Percentiles rank a stretch among this genome's conserved stretches.
These are phyloP conservation scores for Aspergillus bombycis DNA, from an alignment of 2,329 filamentous ascomycete genomes.

Conservation along the genomic window DNA sequence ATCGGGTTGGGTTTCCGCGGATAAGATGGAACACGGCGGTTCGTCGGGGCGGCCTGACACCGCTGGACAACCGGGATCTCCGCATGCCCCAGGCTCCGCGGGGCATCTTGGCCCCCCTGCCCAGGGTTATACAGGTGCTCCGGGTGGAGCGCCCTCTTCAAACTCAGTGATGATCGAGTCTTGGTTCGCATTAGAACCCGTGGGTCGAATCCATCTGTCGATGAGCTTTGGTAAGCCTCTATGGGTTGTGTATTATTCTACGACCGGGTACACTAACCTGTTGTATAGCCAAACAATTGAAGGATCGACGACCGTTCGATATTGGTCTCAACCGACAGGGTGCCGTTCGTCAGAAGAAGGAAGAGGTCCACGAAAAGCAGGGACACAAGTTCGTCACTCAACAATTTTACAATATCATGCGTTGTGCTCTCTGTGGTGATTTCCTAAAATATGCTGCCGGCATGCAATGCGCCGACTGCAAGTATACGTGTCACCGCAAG, in stretches of 20 bases:
- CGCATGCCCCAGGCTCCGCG: slow-evolving; percentile 30
- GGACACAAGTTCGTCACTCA: slow-evolving; percentile 98
- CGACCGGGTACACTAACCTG: slow-evolving; percentile 22
- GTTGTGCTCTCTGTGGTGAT: slow-evolving; percentile 94
- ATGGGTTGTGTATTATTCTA: background rate
- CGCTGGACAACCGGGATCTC: slow-evolving; percentile 52
- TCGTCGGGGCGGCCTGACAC: slow-evolving; percentile 54
- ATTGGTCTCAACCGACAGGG: slow-evolving; percentile 91
- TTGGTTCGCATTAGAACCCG: slow-evolving; percentile 96
- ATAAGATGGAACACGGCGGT: slow-evolving; percentile 77
- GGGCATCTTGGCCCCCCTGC: slow-evolving; percentile 29
- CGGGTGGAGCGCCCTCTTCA: slow-evolving; percentile 33
- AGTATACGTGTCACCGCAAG: slow-evolving; percentile 98
- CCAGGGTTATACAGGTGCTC: slow-evolving; percentile 34
- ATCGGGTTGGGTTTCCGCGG: slow-evolving; percentile 95
- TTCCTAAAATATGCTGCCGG: slow-evolving; percentile 98
- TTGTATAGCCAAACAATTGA: slow-evolving; percentile 73
- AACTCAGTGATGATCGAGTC: slow-evolving; percentile 68
- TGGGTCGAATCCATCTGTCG: slow-evolving; percentile 86
- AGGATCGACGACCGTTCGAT: slow-evolving; percentile 80
- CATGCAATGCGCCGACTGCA: slow-evolving; percentile 99
- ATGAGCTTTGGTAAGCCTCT: slow-evolving; percentile 72
- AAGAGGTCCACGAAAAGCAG: slow-evolving; percentile 97
- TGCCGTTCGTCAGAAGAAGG: slow-evolving; percentile 94
- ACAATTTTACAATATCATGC: slow-evolving; percentile 99